Evolutionary conservation across 805 yeast species (phyloP).

Genomic region (Yarrowia deformans): DNA sequence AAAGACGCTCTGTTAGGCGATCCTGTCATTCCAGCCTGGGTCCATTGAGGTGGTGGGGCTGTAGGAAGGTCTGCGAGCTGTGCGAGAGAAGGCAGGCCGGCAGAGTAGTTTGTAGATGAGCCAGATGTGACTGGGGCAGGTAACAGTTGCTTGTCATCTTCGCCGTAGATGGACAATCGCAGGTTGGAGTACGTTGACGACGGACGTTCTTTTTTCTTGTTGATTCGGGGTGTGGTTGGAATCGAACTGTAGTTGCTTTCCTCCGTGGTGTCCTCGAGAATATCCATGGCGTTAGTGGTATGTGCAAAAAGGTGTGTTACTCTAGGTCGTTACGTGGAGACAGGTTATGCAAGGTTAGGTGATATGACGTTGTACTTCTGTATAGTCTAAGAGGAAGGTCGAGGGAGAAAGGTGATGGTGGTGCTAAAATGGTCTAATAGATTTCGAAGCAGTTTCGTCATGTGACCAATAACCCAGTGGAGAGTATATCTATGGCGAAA

Average conservation of each 20-base stretch:
- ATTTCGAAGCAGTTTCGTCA: not conserved
- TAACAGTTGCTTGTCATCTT: conserved; percentile 13
- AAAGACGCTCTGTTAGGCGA: conserved; percentile 21
- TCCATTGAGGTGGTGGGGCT: conserved; percentile 29
- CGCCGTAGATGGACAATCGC: conserved; percentile 26
- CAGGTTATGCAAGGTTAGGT: conserved; percentile 33
- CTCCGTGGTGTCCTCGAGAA: conserved; percentile 28
- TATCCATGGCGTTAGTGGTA: conserved; percentile 3
- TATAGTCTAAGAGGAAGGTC: not conserved
- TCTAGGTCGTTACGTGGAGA: not conserved
- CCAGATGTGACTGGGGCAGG: conserved; percentile 31
- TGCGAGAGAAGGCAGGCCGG: conserved; percentile 11
- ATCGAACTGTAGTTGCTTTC: conserved; percentile 31
- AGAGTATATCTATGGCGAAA: not conserved
- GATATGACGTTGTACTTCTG: conserved; percentile 14
- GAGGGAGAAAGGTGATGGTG: not conserved
- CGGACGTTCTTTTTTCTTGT: conserved; percentile 36
- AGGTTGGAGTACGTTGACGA: conserved; percentile 36
- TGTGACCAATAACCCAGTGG: not conserved
- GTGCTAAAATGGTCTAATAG: too few relatives aligned
- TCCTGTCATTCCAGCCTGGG: conserved; percentile 16
- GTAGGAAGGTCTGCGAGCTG: conserved; percentile 27
- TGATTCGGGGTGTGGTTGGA: conserved; percentile 34
- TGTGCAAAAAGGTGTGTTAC: too few relatives aligned
- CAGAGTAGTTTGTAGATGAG: conserved; percentile 25